Base-by-base conservation (phyloP, 805 yeast species). In the Wickerhamiella alocasiicola region DNA sequence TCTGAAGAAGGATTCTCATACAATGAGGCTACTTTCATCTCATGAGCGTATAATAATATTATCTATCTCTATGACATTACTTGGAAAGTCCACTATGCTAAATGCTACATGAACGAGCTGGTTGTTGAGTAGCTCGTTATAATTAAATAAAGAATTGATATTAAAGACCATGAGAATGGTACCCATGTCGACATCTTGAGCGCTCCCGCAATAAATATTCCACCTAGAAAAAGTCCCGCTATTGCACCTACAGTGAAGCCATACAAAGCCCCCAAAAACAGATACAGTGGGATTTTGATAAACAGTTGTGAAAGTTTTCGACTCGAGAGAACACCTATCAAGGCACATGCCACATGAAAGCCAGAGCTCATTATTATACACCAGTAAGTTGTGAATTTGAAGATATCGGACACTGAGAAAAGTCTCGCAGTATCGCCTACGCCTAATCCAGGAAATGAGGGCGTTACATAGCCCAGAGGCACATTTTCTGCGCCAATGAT, bases 121-220 rank as follows among this genome's bases (percentile, higher is more conserved):
- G 36, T 20, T 17, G 25, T 32, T 4, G 25, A 32, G 55, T 80
- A 83, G 5, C 81, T 70, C 6, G 77, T 70, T 25, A 78, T 65
- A 26, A 83, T 67, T 54, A 80, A 74, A 57, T 72, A 81, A 31
- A 84, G 54, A 5, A 81, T 67, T 49, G 75, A 76, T 4, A 80
- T 70, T 2, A 80, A 59, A 0, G 76, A 93, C 74, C 87, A 82
- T 42, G 80, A 71, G 49, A 88, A 69, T 0, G 98, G 97, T 6
- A 88, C 74, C 98, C 98, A 88, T 0, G 96, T 82, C 9, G 93
- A 78, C 93, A 91, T 82, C 17, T 80, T 71, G 51, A 88, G 74
- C 18, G 79, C 67, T 0, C 94, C 94, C 0, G 94, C 76, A 41
- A 70, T 66, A 61, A 87, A 87, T 6, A 85, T 70, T 1, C 84